Base-by-base conservation (phyloP, 2,329 filamentous ascomycete species). In the Shiraia bambusicola region DNA sequence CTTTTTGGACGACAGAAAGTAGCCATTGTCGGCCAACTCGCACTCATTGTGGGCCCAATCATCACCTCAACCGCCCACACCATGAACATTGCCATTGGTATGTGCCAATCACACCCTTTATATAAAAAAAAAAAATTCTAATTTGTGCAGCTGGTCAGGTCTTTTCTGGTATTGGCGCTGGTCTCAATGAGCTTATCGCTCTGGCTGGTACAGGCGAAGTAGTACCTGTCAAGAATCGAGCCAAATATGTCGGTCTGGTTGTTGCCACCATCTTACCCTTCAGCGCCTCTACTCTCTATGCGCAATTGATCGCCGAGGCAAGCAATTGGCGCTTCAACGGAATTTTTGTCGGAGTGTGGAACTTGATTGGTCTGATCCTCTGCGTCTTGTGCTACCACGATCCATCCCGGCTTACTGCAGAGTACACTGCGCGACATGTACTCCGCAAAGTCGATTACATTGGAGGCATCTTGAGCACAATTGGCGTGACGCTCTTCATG, bases 181-280 rank as follows among this genome's bases (percentile, higher is more conserved):
- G 84, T 11, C 76, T 87, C 46, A 83, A 82, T 51, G 83, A 87
- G 62, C 70, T 87, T 25, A 87, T 82, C 5, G 82, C 84, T 4
- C 71, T 88, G 7, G 82, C 84, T 19, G 84, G 77, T 25, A 84
- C 83, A 1, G 81, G 82, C 2, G 84, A 88, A 59, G 74, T 87
- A 45, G 84, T 82, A 0, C 84, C 84, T 1, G 80, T 80, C 14
- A 72, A 77, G 13, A 80, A 85, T 62, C 77, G 84, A 34, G 83
- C 81, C 22, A 76, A 76, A 56, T 86, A 85, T 56, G 77, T 85
- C 16, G 78, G 78, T 10, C 62, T 75, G 1, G 66, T 86, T 11
- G 76, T 84, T 32, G 75, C 83, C 54, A 81, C 78, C 40, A 82
- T 85, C 42, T 49, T 83, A 1, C 82, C 81, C 0, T 84, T 84